These are phyloP conservation scores for Suillus subalutaceus DNA, from an alignment of 768 basidiomycete genomes.

Conservation along the genomic window DNA sequence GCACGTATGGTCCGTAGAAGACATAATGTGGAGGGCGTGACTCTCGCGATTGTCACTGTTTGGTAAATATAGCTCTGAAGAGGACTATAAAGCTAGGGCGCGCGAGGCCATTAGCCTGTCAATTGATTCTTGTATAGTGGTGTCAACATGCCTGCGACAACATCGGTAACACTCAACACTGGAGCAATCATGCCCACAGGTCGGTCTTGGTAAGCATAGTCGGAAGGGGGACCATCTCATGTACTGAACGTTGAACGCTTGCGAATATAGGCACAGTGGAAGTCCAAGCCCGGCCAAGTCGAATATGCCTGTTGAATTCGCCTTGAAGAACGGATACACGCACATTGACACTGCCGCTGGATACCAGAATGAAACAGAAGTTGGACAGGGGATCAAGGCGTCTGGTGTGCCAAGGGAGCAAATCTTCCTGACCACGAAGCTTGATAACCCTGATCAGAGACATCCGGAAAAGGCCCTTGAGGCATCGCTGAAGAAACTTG, in stretches of 20 bases:
- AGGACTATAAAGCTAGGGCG: constrained; percentile 7
- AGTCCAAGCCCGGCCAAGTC: constrained; percentile 69
- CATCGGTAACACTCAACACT: constrained; percentile 67
- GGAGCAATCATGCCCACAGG: constrained; percentile 75
- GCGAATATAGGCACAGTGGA: constrained; percentile 72
- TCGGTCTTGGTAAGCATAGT: constrained; percentile 58
- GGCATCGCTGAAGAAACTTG: constrained; percentile 66
- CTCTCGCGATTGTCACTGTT: constrained; percentile 11
- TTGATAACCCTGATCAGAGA: constrained; percentile 65
- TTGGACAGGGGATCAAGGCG: constrained; percentile 74
- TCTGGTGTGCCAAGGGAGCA: constrained; percentile 72
- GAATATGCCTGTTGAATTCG: constrained; percentile 76
- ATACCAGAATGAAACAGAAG: constrained; percentile 78
- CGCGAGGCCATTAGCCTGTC: background rate
- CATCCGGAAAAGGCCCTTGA: constrained; percentile 64
- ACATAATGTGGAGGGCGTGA: background rate
- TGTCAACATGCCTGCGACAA: constrained; percentile 50
- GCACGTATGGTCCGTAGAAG: background rate
- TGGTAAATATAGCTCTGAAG: constrained; percentile 10
- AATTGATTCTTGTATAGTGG: background rate
- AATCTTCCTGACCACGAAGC: constrained; percentile 83
- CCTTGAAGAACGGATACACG: constrained; percentile 74
- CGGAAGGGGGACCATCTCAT: background rate
- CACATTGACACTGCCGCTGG: constrained; percentile 72
- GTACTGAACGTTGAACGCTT: background rate